Conservation (phyloP, 139 green algal genomes). For the Closterium sp. region DNA sequence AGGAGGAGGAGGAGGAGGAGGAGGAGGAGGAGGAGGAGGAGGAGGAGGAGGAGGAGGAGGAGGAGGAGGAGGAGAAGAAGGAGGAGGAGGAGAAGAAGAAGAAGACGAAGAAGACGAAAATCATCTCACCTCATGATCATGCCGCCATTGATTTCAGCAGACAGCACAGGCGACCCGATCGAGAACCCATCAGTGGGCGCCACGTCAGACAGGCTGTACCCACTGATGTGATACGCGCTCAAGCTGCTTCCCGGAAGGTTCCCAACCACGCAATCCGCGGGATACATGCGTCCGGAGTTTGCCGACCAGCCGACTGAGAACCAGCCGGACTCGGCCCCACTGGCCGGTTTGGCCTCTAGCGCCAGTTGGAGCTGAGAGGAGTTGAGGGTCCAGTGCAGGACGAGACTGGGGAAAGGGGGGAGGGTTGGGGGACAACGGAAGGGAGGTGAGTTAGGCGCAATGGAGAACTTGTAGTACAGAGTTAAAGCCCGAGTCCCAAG, state of each 20-base stretch:
- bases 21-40: conserved; percentile 1
- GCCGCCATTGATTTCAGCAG: not conserved
- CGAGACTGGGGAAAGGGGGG: not conserved
- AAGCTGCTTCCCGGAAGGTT: not conserved
- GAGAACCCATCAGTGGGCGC: not conserved
- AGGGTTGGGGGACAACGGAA: not conserved
- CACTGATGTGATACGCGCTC: not conserved
- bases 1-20: conserved; percentile 1
- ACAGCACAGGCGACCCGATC: not conserved
- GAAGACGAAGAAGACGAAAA: no score
- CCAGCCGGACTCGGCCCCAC: not conserved
- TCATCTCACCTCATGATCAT: not conserved
- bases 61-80: not conserved
- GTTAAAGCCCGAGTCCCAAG: no score
- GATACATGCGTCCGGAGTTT: not conserved
- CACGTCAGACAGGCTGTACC: not conserved
- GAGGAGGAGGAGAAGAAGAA: no score
- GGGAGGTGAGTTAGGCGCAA: no score
- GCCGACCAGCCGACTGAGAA: not conserved
- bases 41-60: not conserved
- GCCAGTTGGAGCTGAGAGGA: not conserved
- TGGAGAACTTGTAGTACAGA: not conserved
- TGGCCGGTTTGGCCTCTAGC: not conserved
- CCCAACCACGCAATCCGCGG: not conserved
- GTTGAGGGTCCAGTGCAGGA: not conserved